These are phyloP conservation scores for Cairneyella variabilis DNA, from an alignment of 495 filamentous ascomycete genomes.

Conservation along the genomic window DNA sequence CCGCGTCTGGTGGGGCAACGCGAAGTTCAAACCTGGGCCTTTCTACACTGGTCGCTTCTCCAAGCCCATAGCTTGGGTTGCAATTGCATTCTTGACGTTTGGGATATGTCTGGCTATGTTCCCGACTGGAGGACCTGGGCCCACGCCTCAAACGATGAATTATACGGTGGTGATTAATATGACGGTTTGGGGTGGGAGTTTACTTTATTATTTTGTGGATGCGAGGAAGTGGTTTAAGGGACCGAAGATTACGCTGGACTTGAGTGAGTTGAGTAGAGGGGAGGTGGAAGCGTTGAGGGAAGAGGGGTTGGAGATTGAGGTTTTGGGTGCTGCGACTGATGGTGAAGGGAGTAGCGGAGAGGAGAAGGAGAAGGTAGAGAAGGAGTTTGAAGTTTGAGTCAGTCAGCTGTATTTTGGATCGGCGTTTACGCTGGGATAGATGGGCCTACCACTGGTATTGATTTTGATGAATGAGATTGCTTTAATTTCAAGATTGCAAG, in stretches of 20 bases:
- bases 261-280: constrained; percentile 22
- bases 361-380: background rate
- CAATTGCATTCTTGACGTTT: constrained; percentile 32
- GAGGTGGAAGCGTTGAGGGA: constrained; percentile 21
- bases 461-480: no score
- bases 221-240: constrained; percentile 66
- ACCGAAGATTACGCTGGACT: constrained; percentile 57
- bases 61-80: constrained; percentile 30
- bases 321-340: no score
- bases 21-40: constrained; percentile 59
- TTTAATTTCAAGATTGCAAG: no score
- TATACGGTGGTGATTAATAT: constrained; percentile 50
- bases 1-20: constrained; percentile 57
- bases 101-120: constrained; percentile 39
- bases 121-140: constrained; percentile 54
- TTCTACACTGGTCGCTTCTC: constrained; percentile 43
- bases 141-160: constrained; percentile 40
- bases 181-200: constrained; percentile 57
- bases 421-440: no score
- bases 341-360: background rate
- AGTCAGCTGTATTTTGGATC: no score
- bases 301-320: constrained; percentile 8
- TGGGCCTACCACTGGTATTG: no score
- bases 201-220: constrained; percentile 59
- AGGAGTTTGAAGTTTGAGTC: background rate